phyloP scores from a whole-genome alignment of 2,329 filamentous ascomycete genomes.

The Trichoderma sp. region DNA sequence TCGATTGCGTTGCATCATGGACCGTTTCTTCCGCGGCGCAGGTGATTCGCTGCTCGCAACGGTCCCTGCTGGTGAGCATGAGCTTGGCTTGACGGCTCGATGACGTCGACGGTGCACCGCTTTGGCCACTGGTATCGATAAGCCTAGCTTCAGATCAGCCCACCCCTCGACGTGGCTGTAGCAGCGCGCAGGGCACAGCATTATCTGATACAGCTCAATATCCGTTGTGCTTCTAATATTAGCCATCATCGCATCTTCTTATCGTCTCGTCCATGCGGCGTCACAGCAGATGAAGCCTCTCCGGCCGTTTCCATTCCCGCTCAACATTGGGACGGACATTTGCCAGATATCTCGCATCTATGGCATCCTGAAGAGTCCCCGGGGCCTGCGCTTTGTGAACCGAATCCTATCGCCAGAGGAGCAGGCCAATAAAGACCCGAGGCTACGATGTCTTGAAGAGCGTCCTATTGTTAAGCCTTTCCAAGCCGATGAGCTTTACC shows the following conservation, averaged over 20 bases:
- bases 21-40: constrained; percentile 30
- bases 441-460: constrained; percentile 28
- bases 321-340: constrained; percentile 79
- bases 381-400: constrained; percentile 50
- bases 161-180: constrained; percentile 15
- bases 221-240: not conserved
- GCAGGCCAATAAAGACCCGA: constrained; percentile 33
- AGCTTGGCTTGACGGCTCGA: constrained; percentile 21
- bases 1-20: constrained; percentile 3
- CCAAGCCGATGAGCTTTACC: not conserved
- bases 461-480: not conserved
- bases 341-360: constrained; percentile 70
- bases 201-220: not conserved
- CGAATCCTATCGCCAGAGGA: constrained; percentile 52
- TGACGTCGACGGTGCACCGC: constrained; percentile 18
- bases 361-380: constrained; percentile 54
- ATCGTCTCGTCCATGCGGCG: not conserved
- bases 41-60: not conserved
- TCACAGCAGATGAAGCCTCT: constrained; percentile 40
- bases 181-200: not conserved
- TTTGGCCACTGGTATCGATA: constrained; percentile 32
- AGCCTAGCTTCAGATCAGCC: not conserved
- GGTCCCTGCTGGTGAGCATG: not conserved
- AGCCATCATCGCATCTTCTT: not conserved
- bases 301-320: constrained; percentile 62